phyloP scores from a whole-genome alignment of 2,329 filamentous ascomycete genomes.

The Penicillium rolfsii region DNA sequence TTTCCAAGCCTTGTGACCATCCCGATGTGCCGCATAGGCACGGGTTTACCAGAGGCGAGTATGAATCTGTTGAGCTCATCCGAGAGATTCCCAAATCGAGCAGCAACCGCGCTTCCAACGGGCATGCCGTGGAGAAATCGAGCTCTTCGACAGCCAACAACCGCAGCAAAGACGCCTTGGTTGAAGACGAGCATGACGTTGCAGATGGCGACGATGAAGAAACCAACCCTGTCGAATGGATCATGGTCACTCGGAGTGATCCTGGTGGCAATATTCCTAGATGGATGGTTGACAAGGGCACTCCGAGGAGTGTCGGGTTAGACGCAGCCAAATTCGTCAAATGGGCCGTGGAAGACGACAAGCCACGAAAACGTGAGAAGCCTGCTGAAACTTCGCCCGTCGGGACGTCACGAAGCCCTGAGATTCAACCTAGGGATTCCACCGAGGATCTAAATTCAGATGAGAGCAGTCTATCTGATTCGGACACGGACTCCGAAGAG shows the following conservation, averaged over 20 bases:
- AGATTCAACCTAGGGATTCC: conserved; percentile 4
- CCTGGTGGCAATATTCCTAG: conserved; percentile 85
- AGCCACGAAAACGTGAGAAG: conserved; percentile 42
- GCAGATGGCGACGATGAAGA: conserved; percentile 52
- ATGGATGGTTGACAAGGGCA: conserved; percentile 89
- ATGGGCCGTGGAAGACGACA: conserved; percentile 66
- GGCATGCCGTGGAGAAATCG: conserved; percentile 25
- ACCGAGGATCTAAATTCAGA: conserved; percentile 13
- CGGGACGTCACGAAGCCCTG: not conserved
- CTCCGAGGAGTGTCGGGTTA: conserved; percentile 75
- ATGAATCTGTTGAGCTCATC: conserved; percentile 91
- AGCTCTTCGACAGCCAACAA: conserved; percentile 5
- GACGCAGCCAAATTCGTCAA: conserved; percentile 82
- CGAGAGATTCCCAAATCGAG: conserved; percentile 68
- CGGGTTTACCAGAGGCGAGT: conserved; percentile 80
- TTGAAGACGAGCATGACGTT: not conserved
- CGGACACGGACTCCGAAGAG: conserved; percentile 26
- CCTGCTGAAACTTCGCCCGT: not conserved
- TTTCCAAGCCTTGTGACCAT: conserved; percentile 83
- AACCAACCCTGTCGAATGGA: conserved; percentile 77
- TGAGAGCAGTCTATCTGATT: conserved; percentile 17
- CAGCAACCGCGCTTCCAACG: conserved; percentile 18
- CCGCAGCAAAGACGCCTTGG: conserved; percentile 38
- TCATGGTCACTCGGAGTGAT: conserved; percentile 89
- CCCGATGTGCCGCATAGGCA: conserved; percentile 69